Evolutionary conservation across 306 rosid genomes (phyloP).

Genomic region (Gleditsia sinensis): DNA sequence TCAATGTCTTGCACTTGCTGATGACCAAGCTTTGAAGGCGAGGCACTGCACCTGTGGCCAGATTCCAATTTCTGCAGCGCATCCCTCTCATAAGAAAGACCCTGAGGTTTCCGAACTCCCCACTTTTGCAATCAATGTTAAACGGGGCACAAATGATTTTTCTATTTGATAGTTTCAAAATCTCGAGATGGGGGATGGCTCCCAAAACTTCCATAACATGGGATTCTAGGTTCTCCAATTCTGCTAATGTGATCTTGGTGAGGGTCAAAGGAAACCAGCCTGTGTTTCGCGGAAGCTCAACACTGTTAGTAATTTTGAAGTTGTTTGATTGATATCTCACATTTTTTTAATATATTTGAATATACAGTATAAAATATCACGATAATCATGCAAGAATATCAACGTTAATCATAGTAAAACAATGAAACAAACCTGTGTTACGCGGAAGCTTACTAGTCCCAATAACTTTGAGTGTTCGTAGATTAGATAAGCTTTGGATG

Average conservation of each 20-base stretch:
- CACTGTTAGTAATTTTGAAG: no score
- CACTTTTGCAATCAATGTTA: background rate
- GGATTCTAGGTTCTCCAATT: accelerated
- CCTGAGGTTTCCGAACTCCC: background rate
- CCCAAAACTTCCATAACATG: background rate
- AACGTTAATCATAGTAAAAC: no score
- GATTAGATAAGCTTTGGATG: background rate
- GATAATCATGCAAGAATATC: no score
- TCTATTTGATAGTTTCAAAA: background rate
- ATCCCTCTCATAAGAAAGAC: background rate
- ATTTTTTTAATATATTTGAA: no score
- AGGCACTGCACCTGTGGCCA: background rate
- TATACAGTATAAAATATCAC: no score
- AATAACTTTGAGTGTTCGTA: background rate
- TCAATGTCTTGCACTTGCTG: background rate
- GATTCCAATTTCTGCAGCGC: background rate
- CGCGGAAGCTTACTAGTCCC: background rate
- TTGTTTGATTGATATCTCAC: no score
- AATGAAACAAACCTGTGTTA: background rate
- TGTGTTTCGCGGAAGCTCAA: background rate
- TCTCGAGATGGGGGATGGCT: background rate
- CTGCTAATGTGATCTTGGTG: background rate
- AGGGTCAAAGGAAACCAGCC: background rate
- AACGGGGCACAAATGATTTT: accelerated
- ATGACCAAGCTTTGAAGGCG: background rate